Conservation (phyloP, 2,329 filamentous ascomycete genomes). For the Aspergillus sp. region DNA sequence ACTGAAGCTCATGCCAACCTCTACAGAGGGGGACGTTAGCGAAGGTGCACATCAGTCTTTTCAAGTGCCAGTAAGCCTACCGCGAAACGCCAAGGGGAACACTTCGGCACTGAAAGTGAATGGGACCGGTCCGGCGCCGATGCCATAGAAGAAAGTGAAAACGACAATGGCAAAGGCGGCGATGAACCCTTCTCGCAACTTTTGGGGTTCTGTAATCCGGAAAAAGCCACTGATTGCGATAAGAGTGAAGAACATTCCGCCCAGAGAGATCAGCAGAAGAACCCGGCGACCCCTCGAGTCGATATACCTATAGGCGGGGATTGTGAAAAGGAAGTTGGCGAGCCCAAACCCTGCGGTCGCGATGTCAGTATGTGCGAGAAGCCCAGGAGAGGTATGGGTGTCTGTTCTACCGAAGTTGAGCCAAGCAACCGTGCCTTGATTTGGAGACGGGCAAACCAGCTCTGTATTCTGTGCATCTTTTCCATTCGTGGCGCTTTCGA, state of each 20-base stretch:
- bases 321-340: conserved; percentile 30
- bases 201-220: conserved; percentile 10
- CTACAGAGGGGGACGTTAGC: background rate
- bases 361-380: background rate
- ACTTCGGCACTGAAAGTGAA: conserved; percentile 25
- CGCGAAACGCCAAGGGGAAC: conserved; percentile 22
- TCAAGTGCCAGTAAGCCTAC: conserved; percentile 5
- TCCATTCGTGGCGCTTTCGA: conserved; percentile 6
- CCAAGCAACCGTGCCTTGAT: conserved; percentile 9
- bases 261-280: conserved; percentile 27
- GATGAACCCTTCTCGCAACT: conserved; percentile 18
- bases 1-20: conserved; percentile 26
- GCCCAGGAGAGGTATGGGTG: no score
- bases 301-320: conserved; percentile 26
- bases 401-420: conserved; percentile 20
- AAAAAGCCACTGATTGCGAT: conserved; percentile 24
- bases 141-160: conserved; percentile 47
- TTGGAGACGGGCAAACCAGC: no score
- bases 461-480: no score
- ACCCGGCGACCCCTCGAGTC: conserved; percentile 25
- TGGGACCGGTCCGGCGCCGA: conserved; percentile 38
- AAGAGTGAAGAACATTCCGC: conserved; percentile 25
- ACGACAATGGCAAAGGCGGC: conserved; percentile 22
- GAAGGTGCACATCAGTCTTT: background rate
- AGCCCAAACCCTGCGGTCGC: conserved; percentile 21